Percentiles rank a stretch among this genome's conserved stretches.
phyloP scores from a whole-genome alignment of 352 stramenopile species.

The Globisporangium abappressorium region DNA sequence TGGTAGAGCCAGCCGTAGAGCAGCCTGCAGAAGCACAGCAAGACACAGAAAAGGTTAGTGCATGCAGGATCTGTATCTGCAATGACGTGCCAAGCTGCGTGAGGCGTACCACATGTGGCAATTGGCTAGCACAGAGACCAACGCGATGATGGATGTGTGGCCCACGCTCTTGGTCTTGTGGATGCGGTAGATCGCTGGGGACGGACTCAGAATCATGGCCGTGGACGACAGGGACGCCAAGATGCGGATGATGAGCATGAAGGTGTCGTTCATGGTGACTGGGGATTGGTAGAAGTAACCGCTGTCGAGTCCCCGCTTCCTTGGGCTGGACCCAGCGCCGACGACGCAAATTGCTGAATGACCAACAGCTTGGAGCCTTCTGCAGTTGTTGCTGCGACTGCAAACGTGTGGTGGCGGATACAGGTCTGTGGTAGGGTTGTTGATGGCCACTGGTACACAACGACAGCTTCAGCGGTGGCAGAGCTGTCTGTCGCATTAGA shows the following conservation, averaged over 20 bases:
- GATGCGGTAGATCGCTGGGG: slow-evolving; percentile 35
- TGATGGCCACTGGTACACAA: background rate
- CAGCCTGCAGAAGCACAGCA: background rate
- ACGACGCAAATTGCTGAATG: slow-evolving; percentile 3
- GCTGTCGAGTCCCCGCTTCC: background rate
- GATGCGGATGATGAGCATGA: slow-evolving; percentile 13
- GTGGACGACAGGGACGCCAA: slow-evolving; percentile 35
- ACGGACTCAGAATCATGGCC: slow-evolving; percentile 34
- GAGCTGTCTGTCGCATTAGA: background rate
- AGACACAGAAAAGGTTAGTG: background rate
- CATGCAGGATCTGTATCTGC: background rate
- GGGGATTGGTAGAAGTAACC: background rate
- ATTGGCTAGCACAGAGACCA: slow-evolving; percentile 40
- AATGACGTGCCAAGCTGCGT: background rate
- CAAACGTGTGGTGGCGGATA: background rate
- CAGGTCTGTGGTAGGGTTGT: background rate
- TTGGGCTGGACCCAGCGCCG: background rate
- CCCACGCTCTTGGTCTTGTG: slow-evolving; percentile 33
- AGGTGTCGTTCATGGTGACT: background rate
- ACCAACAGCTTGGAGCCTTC: background rate
- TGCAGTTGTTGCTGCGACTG: background rate
- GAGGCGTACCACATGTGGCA: slow-evolving; percentile 27
- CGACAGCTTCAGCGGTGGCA: too few species aligned
- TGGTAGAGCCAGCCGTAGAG: slow-evolving; percentile 13
- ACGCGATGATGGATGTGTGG: slow-evolving; percentile 34